Evolutionary conservation across 768 basidiomycete genomes (phyloP), one percentile per base, ranked within the genome.

Genomic region (Boletus rubropictus): DNA sequence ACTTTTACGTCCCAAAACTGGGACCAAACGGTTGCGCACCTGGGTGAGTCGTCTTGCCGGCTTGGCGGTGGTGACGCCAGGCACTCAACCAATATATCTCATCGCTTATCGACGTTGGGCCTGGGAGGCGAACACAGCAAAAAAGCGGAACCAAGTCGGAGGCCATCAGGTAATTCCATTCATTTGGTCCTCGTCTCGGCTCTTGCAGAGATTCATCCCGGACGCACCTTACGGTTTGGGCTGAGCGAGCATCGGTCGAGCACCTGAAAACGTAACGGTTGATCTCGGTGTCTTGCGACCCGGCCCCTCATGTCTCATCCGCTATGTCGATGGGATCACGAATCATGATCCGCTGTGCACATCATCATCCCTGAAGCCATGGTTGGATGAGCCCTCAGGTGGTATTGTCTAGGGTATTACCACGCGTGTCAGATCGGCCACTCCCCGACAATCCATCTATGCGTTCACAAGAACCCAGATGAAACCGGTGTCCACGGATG

Each of bases 261-360:
- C n/a, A 28, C 27, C 5, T 22, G n/a, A 22, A n/a, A 31, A 24
- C 39, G 12, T 11, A 8, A 18, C 29, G 9, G 5, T 38, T 36
- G 24, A 37, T 43, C 29, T n/a, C 28, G 10, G n/a, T 35, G 24
- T 39, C 39, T 44, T 29, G 42, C 33, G 39, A 17, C 9, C 9
- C 14, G 25, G 20, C 31, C 27, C 10, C 17, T 27, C 36, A 18
- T 11, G 12, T 36, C 22, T 24, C n/a, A n/a, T 39, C 40, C 12
- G 28, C 15, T 34, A 17, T 15, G 7, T 22, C 46, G 45, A 46
- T 45, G 25, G 39, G 47, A 56, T 40, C 29, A 35, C 47, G 54
- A 49, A 56, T 40, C 29, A 35, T 49, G 54, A 52, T 58, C 42
- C 41, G 46, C 24, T 33, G 27, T 21, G 12, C 24, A 25, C 33